A percentile compares a stretch with the other conserved stretches of the same genome.
Evolutionary conservation across 257 asterid species (phyloP).

Genomic region (Gentiana macrophylla): DNA sequence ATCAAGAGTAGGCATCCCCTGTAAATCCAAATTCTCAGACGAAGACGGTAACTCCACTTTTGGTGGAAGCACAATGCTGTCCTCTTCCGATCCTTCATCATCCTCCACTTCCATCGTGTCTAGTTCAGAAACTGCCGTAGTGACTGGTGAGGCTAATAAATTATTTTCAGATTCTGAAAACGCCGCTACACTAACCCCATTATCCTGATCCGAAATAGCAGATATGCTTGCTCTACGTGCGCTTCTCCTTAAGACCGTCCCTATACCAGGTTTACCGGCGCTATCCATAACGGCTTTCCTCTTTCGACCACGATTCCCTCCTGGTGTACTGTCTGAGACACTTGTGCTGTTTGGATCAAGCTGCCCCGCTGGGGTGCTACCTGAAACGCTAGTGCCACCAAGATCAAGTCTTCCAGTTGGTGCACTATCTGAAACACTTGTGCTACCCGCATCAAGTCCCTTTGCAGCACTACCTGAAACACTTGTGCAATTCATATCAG

Average conservation of each 20-base stretch:
- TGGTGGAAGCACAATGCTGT: conserved; percentile 30
- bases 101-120: conserved; percentile 28
- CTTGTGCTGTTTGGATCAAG: background rate
- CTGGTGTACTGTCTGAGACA: background rate
- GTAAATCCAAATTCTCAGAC: conserved; percentile 43
- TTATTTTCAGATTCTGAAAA: conserved; percentile 21
- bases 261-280: conserved; percentile 26
- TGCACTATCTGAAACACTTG: too few species aligned
- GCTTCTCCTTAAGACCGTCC: conserved; percentile 79
- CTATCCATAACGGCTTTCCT: conserved; percentile 23
- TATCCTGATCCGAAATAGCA: conserved; percentile 30
- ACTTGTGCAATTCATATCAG: too few species aligned
- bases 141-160: conserved; percentile 44
- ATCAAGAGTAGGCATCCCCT: conserved; percentile 57
- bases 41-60: conserved; percentile 70
- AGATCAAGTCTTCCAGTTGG: too few species aligned
- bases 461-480: too few species aligned
- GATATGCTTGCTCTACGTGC: conserved; percentile 58
- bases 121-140: conserved; percentile 39
- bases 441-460: too few species aligned
- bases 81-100: conserved; percentile 19
- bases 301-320: conserved; percentile 52
- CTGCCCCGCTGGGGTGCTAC: background rate
- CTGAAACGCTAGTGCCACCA: too few species aligned
- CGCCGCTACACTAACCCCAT: conserved; percentile 20